Conservation (phyloP, 75 land plant species). For the Selaginella moellendorffii region DNA sequence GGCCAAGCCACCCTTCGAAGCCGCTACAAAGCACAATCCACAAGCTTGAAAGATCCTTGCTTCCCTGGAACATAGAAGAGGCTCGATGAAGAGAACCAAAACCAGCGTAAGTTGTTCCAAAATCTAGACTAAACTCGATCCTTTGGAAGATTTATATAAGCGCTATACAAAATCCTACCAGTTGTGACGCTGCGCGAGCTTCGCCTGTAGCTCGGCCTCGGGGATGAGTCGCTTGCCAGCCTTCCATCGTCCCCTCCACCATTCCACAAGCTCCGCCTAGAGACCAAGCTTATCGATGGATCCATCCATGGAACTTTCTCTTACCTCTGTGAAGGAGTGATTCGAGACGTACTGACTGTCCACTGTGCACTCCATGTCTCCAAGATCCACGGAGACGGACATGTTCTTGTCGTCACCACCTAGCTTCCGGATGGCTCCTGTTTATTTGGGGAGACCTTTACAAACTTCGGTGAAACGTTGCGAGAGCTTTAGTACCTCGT, state of each 20-base stretch:
- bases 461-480: neutral
- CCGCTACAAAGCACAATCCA: no score
- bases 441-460: neutral
- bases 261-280: conserved; percentile 11
- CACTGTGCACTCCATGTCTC: conserved; percentile 31
- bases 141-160: no score
- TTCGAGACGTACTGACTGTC: conserved; percentile 45
- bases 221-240: neutral
- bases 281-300: neutral
- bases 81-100: no score
- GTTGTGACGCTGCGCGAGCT: neutral
- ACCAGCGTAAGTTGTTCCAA: no score
- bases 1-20: no score
- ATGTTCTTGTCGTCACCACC: conserved; percentile 1
- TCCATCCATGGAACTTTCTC: neutral
- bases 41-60: no score
- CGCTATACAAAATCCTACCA: no score
- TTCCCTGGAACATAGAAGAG: no score
- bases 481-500: conserved; percentile 20
- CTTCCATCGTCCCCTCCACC: conserved; percentile 3
- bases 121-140: no score
- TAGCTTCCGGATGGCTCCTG: conserved; percentile 7
- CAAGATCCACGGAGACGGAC: conserved; percentile 29
- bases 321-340: conserved; percentile 49
- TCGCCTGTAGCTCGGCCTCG: neutral